phyloP scores from a whole-genome alignment of 1,284 basidiomycete species.

The Ceratobasidium sp. region DNA sequence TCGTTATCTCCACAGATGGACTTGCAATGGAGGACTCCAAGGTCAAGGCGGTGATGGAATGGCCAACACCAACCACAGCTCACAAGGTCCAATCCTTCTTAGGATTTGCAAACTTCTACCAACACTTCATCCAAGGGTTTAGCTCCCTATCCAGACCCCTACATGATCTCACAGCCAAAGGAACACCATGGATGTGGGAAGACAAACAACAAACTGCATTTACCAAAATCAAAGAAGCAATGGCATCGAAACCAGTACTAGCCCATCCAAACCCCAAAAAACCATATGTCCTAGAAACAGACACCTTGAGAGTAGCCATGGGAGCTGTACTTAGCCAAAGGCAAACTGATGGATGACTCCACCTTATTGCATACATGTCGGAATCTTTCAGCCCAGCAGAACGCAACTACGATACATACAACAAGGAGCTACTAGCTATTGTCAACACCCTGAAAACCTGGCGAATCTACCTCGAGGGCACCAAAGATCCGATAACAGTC shows the following conservation, averaged over 20 bases:
- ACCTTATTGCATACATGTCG: slow-evolving; percentile 33
- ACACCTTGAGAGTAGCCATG: slow-evolving; percentile 21
- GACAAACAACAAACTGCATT: slow-evolving; percentile 5
- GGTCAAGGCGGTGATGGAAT: slow-evolving; percentile 52
- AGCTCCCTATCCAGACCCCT: slow-evolving; percentile 52
- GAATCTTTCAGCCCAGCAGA: slow-evolving; percentile 51
- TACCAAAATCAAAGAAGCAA: background rate
- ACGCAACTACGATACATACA: slow-evolving; percentile 49
- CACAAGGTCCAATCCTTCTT: slow-evolving; percentile 54
- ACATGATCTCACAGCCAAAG: slow-evolving; percentile 50
- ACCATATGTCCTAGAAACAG: slow-evolving; percentile 30
- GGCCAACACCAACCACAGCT: slow-evolving; percentile 53
- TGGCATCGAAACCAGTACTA: background rate
- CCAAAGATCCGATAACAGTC: slow-evolving; percentile 36
- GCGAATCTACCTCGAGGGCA: slow-evolving; percentile 51
- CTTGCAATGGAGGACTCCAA: slow-evolving; percentile 53
- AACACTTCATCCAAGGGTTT: slow-evolving; percentile 55
- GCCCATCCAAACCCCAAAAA: background rate
- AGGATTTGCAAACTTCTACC: slow-evolving; percentile 57
- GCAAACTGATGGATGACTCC: background rate
- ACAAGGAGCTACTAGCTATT: slow-evolving; percentile 46
- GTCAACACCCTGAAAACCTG: slow-evolving; percentile 48
- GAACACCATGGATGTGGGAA: slow-evolving; percentile 15
- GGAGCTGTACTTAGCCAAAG: slow-evolving; percentile 13
- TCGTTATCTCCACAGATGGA: slow-evolving; percentile 24